Base-by-base conservation (phyloP, 2,329 filamentous ascomycete genomes). In the Botrytis cinerea region DNA sequence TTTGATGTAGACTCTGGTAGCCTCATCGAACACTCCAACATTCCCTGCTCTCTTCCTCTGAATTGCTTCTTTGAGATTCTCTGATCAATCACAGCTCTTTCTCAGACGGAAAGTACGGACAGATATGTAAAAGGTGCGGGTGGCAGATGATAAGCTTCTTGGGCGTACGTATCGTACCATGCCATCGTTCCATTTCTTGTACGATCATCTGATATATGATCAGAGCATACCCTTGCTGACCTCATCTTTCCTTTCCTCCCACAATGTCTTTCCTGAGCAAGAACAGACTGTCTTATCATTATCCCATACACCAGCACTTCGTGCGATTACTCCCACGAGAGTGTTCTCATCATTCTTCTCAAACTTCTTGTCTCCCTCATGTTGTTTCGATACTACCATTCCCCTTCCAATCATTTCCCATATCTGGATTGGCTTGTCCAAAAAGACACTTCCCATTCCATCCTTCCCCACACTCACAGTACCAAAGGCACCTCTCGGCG, bases 231-330 rank as follows among this genome's bases (percentile, higher is more conserved):
- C 96, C 84, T 93, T 95, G 77, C 88, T 87, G 60, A 95, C 90
- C 84, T 97, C 93, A 80, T 98, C 95, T 83, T 91, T 91, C 78
- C 96, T 90, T 86, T 99, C 96, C 83, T 99, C 93, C 96, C 96
- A 99, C 18, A 99, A 89, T 73, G 95, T 98, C 89, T 98, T 98
- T 6, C 96, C 96, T 54, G 94, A 97, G 83, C 96, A 99, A 66
- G 94, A 97, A 82, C 96, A 99, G 9, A 99, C 95, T 63, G 93
- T 97, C 87, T 98, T 99, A 82, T 98, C 94, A 79, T 99, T 97
- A 82, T 98, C 95, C 96, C 96, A 99, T 75, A 97, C 92, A n/a
- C 96, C 96, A 25, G 96, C 95, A 82, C 95, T 98, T 81, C 96
- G 87, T 67, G 96, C 96, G 83, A 99, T 93, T 70, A 99, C 95